Evolutionary conservation across 2,329 filamentous ascomycete genomes (phyloP).

Genomic region (Pyricularia sp.): DNA sequence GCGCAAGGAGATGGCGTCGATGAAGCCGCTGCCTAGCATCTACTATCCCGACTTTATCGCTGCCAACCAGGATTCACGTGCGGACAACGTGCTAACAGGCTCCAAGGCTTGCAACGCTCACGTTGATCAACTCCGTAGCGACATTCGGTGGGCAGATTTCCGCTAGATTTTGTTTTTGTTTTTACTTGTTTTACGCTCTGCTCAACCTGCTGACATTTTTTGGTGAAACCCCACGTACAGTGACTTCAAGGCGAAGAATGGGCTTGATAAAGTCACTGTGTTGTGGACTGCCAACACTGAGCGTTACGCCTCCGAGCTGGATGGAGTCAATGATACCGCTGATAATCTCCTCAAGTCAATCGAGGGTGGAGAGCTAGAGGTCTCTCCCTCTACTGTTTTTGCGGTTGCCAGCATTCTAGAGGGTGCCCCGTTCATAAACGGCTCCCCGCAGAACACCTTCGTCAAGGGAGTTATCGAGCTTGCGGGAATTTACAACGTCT

Average conservation of each 20-base stretch:
- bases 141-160: conserved; percentile 59
- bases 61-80: conserved; percentile 93
- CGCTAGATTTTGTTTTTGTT: background rate
- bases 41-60: conserved; percentile 99
- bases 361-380: conserved; percentile 75
- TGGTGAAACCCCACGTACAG: conserved; percentile 25
- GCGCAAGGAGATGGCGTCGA: conserved; percentile 82
- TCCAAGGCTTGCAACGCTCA: conserved; percentile 78
- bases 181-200: background rate
- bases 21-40: conserved; percentile 86
- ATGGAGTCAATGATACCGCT: conserved; percentile 91
- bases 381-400: conserved; percentile 94
- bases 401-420: conserved; percentile 92
- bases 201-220: background rate
- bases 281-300: conserved; percentile 99
- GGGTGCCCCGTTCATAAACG: conserved; percentile 91
- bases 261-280: conserved; percentile 89
- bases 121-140: conserved; percentile 84
- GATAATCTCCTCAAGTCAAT: conserved; percentile 88
- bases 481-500: conserved; percentile 76
- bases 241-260: conserved; percentile 80
- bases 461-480: conserved; percentile 87
- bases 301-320: conserved; percentile 80
- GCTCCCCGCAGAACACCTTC: conserved; percentile 98
- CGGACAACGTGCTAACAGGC: conserved; percentile 81